Evolutionary conservation across 2,329 filamentous ascomycete species (phyloP), one percentile per base, ranked within the genome.

Genomic region (Fusarium sp.): DNA sequence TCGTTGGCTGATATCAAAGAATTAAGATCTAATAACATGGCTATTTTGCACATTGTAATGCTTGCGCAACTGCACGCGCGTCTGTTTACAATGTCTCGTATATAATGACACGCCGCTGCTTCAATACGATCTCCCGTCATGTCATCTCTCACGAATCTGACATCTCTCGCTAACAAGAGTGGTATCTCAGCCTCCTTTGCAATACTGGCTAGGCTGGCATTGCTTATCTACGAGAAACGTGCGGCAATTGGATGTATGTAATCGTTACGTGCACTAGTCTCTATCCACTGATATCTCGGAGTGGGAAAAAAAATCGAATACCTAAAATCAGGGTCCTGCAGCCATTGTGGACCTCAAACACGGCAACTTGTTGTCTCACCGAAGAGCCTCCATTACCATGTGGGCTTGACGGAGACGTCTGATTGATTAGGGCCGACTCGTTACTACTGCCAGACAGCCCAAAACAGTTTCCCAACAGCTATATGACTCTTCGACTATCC

Each of bases 361-460:
- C 69, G 48, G 61, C 53, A 59, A 59, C 60, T 62, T 66, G 62
- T 57, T 58, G 71, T 61, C n/a, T 65, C 69, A 67, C 74, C 74
- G 74, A 76, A 76, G 73, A 76, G 74, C 74, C 74, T 75, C 74
- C 74, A 73, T 67, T 46, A 23, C 70, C 70, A 76, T 75, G 74
- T 76, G 74, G 74, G 68, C 50, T 73, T 63, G 58, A 67, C 58
- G 61, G 62, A 60, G 61, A 56, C 61, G 42, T 54, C 52, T 62
- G 48, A 58, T 64, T 58, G 70, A 73, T 73, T 30, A 73, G 70
- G 70, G 65, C 70, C 70, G 70, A 73, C 64, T 73, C 64, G 37
- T 35, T 41, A 20, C 41, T 72, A 45, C 23, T 46, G 50, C 45
- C 60, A 58, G 67, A 57, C 48, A 48, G 56, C 63, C 61, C 52